phyloP scores from a whole-genome alignment of 768 basidiomycete species.

The Cubamyces sp. region DNA sequence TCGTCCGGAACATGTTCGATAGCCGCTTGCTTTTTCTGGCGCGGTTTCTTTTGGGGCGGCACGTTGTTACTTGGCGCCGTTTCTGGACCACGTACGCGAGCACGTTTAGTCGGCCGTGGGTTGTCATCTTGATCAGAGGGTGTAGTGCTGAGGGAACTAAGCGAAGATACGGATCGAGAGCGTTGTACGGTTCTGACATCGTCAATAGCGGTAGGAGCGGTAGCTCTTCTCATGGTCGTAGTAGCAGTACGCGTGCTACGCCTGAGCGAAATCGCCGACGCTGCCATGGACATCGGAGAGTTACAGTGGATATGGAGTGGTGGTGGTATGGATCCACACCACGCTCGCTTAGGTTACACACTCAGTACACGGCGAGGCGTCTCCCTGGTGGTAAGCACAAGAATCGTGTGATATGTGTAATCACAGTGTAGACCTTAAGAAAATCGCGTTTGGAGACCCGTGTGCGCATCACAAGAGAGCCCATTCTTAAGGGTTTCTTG shows the following conservation, averaged over 20 bases:
- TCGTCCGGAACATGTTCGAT: slow-evolving; percentile 32
- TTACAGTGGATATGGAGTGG: not conserved
- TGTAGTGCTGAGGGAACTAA: slow-evolving; percentile 3
- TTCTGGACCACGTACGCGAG: not conserved
- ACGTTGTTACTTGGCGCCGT: not conserved
- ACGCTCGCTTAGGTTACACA: too few species aligned
- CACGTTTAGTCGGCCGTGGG: slow-evolving; percentile 5
- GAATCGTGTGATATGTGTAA: too few species aligned
- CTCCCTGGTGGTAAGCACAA: too few species aligned
- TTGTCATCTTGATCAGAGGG: slow-evolving; percentile 7
- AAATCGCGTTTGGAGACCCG: too few species aligned
- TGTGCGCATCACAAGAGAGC: too few species aligned
- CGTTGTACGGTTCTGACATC: too few species aligned
- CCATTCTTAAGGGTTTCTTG: too few species aligned
- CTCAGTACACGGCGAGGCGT: too few species aligned
- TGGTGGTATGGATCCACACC: not conserved
- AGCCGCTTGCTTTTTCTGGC: slow-evolving; percentile 16
- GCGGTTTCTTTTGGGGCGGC: not conserved
- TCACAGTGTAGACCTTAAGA: too few species aligned
- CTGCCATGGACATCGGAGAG: not conserved
- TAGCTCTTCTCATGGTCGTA: not conserved
- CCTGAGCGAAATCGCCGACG: not conserved
- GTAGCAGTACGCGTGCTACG: not conserved
- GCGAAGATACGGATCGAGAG: not conserved
- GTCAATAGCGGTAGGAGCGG: not conserved